Evolutionary conservation across 495 filamentous ascomycete species (phyloP), one percentile per base, ranked within the genome.

Genomic region (Daldinia caldariorum): DNA sequence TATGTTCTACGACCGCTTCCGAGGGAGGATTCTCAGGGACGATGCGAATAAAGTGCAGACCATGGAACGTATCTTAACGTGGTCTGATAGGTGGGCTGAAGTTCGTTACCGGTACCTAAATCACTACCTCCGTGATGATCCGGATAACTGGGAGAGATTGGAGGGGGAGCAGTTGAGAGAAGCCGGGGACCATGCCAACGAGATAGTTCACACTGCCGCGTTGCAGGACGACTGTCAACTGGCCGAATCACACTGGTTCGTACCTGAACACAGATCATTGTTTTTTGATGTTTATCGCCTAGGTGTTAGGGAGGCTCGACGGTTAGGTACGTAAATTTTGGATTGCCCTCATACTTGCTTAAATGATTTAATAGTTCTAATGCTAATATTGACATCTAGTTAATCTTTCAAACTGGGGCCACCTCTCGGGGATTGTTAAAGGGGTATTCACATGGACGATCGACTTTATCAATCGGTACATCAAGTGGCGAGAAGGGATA

Each of bases 101-200:
- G 59, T 63, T 5, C 59, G 59, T 34, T 69, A 51, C 37, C 53
- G 59, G 32, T 63, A 45, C 47, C 6, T 69, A 0, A 58, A 58
- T 20, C 59, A 69, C 22, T 58, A 58, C 31, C 22, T 69, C n/a
- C 59, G 66, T 35, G 66, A 69, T 9, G 59, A 69, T 35, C 66
- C 66, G 22, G 35, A 18, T 4, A 26, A 32, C n/a, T 59, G 47
- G 55, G 26, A 26, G 26, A 26, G 26, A 26, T 26, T 26, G 3
- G 26, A 26, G 26, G 26, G 3, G 26, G 1, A 3, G 26, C 26
- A 26, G 26, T 3, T 26, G 1, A 26, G 3, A n/a, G 10, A 56
- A 13, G 38, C 38, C 20, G 65, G 65, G 45, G 50, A 58, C 10
- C 7, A 16, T 3, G 57, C 57, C 3, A 67, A 67, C 32, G 26